Conservation (phyloP, 2,329 filamentous ascomycete species). For the Acephala macrosclerotiorum region DNA sequence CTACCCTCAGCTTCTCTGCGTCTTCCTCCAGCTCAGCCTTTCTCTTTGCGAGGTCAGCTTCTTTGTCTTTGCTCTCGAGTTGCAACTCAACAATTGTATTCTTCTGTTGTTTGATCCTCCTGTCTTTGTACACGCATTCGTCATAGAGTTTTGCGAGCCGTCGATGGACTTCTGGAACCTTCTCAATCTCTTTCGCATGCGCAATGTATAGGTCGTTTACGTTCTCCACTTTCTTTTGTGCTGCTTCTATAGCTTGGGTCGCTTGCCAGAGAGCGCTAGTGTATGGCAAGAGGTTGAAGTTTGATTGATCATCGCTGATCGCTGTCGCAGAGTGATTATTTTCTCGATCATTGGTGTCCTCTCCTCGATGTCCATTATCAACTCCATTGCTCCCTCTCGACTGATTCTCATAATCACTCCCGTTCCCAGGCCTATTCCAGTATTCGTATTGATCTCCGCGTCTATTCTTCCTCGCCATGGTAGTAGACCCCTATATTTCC, state of each 20-base stretch:
- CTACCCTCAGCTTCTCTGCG: constrained; percentile 22
- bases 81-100: constrained; percentile 23
- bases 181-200: not conserved
- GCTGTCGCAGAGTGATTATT: not conserved
- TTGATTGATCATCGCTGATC: not conserved
- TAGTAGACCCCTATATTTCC: too few relatives aligned
- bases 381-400: too few relatives aligned
- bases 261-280: not conserved
- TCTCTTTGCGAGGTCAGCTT: constrained; percentile 13
- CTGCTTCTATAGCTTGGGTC: not conserved
- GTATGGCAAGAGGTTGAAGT: not conserved
- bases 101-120: constrained; percentile 16
- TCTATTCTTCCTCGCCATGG: too few relatives aligned
- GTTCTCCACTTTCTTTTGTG: not conserved
- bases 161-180: constrained; percentile 13
- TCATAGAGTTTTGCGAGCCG: not conserved
- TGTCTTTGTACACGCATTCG: constrained; percentile 24
- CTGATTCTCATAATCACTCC: too few relatives aligned
- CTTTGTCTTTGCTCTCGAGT: constrained; percentile 15
- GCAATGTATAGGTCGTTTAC: not conserved
- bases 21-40: constrained; percentile 17
- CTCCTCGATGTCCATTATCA: too few relatives aligned
- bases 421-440: too few relatives aligned
- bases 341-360: not conserved
- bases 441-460: too few relatives aligned